Base-by-base conservation (phyloP, 495 filamentous ascomycete species). In the Chaetomium cochliodes region DNA sequence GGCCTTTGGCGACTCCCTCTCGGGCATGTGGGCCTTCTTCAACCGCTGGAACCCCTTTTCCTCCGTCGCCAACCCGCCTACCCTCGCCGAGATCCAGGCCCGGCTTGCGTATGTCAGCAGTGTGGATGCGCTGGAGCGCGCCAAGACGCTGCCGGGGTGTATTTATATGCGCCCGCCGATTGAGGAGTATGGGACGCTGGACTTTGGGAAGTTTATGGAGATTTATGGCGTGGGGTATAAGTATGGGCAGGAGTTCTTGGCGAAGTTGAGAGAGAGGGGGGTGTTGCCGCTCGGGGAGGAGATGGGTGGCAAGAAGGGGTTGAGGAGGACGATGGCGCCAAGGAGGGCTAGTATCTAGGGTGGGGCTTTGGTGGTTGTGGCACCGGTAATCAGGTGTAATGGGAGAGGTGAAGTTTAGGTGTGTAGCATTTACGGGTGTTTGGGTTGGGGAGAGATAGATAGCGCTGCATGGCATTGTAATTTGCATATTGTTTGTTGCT, bases 21-120 rank as follows among this genome's bases (percentile, higher is more conserved):
- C 92, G n/a, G 94, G 94, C 12, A 85, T 96, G 73, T 98, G 94
- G 94, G 90, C 92, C 0, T 86, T 92, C 50, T 68, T 93, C 65
- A 98, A 98, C 70, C 85, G 94, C 62, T 98, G 96, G 96, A 98
- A 98, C 71, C 93, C 94, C 0, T 92, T 98, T 73, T 93, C 90
- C 0, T 81, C 83, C 2, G 84, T 84, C 60, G 88, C 93, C 1
- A 98, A 98, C 65, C 94, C 94, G 2, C 96, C 96, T 0, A 98
- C 94, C 6, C 80, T 98, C 2, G 92, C 92, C 3, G 94, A 98
- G 74, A 98, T 98, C 66, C 96, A 98, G 79, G 91, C 90, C 5
- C 84, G 93, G 7, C 82, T 99, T 2, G 96, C 94, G 4, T 99
- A 99, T 70, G 94, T 99, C 11, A 91, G 87, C 3, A 92, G 88